Percentiles rank a stretch among this genome's conserved stretches.
Conservation (phyloP, 2,329 filamentous ascomycete species). For the Stagonosporopsis chrysanthemi region DNA sequence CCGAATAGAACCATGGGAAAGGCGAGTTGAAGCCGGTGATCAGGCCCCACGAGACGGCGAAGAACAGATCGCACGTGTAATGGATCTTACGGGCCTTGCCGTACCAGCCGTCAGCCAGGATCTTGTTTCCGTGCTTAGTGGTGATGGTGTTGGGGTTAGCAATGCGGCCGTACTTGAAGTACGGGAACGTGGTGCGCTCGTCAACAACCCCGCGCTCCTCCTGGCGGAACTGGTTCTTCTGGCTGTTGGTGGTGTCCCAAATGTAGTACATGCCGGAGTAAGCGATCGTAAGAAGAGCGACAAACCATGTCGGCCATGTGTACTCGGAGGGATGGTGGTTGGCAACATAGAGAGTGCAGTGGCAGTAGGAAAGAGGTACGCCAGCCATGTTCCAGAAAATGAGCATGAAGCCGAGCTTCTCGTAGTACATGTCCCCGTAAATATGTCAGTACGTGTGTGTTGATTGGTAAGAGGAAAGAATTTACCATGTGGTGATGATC, state of each 20-base stretch:
- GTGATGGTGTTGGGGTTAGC: slow-evolving; percentile 81
- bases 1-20: slow-evolving; percentile 88
- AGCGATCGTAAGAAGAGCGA: slow-evolving; percentile 69
- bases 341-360: slow-evolving; percentile 89
- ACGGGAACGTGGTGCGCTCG: slow-evolving; percentile 82
- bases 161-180: slow-evolving; percentile 86
- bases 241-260: slow-evolving; percentile 90
- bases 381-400: slow-evolving; percentile 97
- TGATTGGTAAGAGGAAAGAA: background rate
- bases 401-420: slow-evolving; percentile 97
- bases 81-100: slow-evolving; percentile 80
- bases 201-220: slow-evolving; percentile 74
- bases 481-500: slow-evolving; percentile 83
- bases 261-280: slow-evolving; percentile 89
- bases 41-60: slow-evolving; percentile 79
- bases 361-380: slow-evolving; percentile 89
- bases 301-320: slow-evolving; percentile 73
- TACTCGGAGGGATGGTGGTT: slow-evolving; percentile 82
- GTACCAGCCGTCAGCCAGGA: slow-evolving; percentile 83
- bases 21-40: slow-evolving; percentile 81
- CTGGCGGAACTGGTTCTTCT: slow-evolving; percentile 91
- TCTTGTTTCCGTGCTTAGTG: slow-evolving; percentile 74
- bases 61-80: slow-evolving; percentile 82
- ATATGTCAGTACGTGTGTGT: slow-evolving; percentile 10
- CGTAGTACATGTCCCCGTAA: slow-evolving; percentile 87